These are phyloP conservation scores for Dactylella cylindrospora DNA, from an alignment of 2,329 filamentous ascomycete species.

Conservation along the genomic window DNA sequence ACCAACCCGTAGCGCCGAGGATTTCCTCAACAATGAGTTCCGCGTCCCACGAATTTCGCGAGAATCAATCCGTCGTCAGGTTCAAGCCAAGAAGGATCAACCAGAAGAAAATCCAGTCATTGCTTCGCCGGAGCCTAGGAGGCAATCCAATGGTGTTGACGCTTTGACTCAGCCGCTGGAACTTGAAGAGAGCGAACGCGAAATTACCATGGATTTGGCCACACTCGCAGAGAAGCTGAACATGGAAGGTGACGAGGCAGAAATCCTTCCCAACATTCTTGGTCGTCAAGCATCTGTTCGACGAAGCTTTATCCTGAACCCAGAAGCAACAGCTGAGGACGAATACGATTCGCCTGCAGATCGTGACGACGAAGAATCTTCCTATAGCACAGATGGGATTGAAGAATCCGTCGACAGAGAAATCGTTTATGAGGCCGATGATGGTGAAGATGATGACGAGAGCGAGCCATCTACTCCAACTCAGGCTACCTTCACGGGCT, in stretches of 20 bases:
- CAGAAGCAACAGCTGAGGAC: constrained; percentile 8
- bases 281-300: constrained; percentile 38
- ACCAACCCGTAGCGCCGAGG: constrained; percentile 46
- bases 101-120: constrained; percentile 54
- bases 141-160: constrained; percentile 30
- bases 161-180: constrained; percentile 14
- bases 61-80: constrained; percentile 86
- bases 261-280: constrained; percentile 36
- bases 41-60: constrained; percentile 72
- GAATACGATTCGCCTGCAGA: constrained; percentile 76
- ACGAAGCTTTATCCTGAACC: constrained; percentile 30
- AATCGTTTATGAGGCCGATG: constrained; percentile 57
- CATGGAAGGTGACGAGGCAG: constrained; percentile 24
- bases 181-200: constrained; percentile 3
- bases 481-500: constrained; percentile 47
- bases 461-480: constrained; percentile 57
- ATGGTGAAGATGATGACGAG: constrained; percentile 54
- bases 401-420: constrained; percentile 77
- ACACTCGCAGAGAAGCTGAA: constrained; percentile 39
- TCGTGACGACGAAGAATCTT: constrained; percentile 27
- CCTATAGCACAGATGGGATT: constrained; percentile 26
- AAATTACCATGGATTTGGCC: constrained; percentile 23
- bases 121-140: constrained; percentile 27
- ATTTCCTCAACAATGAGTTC: constrained; percentile 40
- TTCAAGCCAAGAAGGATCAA: constrained; percentile 66